A percentile compares a stretch with the other conserved stretches of the same genome.
Conservation (phyloP, 108 stramenopile species). For the Skeletonema menzelii region DNA sequence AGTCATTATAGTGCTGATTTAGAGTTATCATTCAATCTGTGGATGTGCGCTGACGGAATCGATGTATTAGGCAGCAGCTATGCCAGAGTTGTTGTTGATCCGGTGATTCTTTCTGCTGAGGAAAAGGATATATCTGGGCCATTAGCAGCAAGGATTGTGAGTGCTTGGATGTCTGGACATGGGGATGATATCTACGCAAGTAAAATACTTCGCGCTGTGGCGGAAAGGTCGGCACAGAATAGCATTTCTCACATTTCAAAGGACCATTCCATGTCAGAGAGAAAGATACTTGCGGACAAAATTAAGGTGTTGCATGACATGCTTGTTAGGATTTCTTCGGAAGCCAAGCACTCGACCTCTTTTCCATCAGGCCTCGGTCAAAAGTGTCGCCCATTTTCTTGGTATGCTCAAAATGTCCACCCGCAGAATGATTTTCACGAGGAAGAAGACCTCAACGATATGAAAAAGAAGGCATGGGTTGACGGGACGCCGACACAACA, state of each 20-base stretch:
- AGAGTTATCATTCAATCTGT: conserved; percentile 76
- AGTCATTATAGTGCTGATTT: conserved; percentile 69
- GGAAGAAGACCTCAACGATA: conserved; percentile 16
- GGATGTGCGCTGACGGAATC: conserved; percentile 90
- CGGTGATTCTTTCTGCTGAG: conserved; percentile 14
- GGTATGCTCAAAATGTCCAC: conserved; percentile 66
- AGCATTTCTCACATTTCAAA: conserved; percentile 18
- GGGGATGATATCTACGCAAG: conserved; percentile 46
- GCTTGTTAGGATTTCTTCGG: conserved; percentile 47
- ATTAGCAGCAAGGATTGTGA: conserved; percentile 62
- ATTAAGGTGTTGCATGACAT: conserved; percentile 10
- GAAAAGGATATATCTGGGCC: conserved; percentile 17
- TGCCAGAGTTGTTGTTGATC: conserved; percentile 39
- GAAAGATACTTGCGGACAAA: conserved; percentile 27
- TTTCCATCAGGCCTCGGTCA: conserved; percentile 53
- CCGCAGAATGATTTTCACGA: conserved; percentile 39
- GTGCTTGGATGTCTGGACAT: conserved; percentile 67
- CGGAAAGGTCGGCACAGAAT: conserved; percentile 17
- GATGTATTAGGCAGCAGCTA: conserved; percentile 51
- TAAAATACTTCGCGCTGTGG: conserved; percentile 53
- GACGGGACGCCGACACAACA: not conserved
- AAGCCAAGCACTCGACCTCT: conserved; percentile 43
- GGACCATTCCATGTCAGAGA: conserved; percentile 15
- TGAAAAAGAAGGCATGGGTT: conserved; percentile 10
- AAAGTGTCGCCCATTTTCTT: conserved; percentile 77